phyloP scores from a whole-genome alignment of 164 flowering plant species.

The Annona cherimola region DNA sequence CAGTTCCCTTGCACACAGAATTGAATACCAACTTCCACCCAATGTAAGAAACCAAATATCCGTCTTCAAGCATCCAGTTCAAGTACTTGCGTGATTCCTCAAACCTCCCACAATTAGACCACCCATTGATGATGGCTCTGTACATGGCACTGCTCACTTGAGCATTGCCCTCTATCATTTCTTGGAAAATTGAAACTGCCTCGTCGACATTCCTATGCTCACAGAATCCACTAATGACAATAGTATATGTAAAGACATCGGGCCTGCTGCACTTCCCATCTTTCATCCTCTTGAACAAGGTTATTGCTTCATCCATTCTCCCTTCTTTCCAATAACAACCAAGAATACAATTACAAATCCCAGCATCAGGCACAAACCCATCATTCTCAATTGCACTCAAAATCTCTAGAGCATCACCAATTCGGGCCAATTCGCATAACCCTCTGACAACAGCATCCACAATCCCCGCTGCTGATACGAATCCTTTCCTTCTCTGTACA shows the following conservation, averaged over 20 bases:
- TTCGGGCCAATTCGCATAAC: constrained; percentile 25
- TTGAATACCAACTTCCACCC: constrained; percentile 25
- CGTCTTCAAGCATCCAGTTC: constrained; percentile 31
- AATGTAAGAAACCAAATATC: constrained; percentile 22
- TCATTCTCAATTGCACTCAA: constrained; percentile 15
- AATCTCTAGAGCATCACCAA: constrained; percentile 29
- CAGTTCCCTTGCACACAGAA: neutral
- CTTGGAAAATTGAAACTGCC: constrained; percentile 27
- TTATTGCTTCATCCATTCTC: constrained; percentile 24
- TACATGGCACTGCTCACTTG: constrained; percentile 16
- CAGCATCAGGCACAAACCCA: constrained; percentile 9
- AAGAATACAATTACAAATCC: constrained; percentile 26
- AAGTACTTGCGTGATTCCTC: constrained; percentile 26
- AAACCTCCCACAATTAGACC: constrained; percentile 15
- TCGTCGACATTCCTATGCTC: constrained; percentile 18
- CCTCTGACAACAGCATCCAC: constrained; percentile 19
- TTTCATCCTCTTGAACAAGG: constrained; percentile 25
- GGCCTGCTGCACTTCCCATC: constrained; percentile 17
- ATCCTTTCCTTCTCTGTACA: constrained; percentile 29
- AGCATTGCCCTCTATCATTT: constrained; percentile 21
- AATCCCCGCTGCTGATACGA: constrained; percentile 22
- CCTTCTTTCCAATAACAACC: constrained; percentile 27
- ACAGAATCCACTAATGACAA: constrained; percentile 28
- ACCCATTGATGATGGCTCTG: constrained; percentile 21
- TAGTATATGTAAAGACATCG: constrained; percentile 16